These are phyloP conservation scores for Gymnopilus dilepis DNA, from an alignment of 768 basidiomycete species.

Conservation along the genomic window DNA sequence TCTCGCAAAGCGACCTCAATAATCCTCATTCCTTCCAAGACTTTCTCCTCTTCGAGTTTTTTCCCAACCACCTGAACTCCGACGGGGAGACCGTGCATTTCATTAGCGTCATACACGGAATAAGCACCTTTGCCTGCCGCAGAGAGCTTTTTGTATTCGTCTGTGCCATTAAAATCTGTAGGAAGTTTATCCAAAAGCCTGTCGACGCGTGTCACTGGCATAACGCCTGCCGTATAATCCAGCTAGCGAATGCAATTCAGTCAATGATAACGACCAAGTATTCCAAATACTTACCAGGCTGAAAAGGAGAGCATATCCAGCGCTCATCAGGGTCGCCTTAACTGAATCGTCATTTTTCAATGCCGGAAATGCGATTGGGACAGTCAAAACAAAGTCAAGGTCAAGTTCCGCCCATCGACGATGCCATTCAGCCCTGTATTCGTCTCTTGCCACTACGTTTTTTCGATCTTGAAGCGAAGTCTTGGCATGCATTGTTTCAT, in stretches of 20 bases:
- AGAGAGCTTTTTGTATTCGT: slow-evolving; percentile 38
- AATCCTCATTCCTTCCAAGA: slow-evolving; percentile 71
- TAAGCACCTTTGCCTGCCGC: slow-evolving; percentile 43
- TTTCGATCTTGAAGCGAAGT: slow-evolving; percentile 54
- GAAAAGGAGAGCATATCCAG: slow-evolving; percentile 70
- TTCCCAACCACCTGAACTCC: slow-evolving; percentile 70
- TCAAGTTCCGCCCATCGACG: slow-evolving; percentile 51
- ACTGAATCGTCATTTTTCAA: slow-evolving; percentile 56
- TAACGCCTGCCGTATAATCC: slow-evolving; percentile 14
- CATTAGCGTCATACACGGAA: slow-evolving; percentile 58
- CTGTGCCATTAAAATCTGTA: slow-evolving; percentile 23
- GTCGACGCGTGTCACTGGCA: slow-evolving; percentile 15
- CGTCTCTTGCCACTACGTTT: slow-evolving; percentile 51
- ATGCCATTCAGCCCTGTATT: slow-evolving; percentile 50
- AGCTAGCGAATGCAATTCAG: slow-evolving; percentile 6
- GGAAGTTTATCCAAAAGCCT: slow-evolving; percentile 7
- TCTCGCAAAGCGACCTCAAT: slow-evolving; percentile 42
- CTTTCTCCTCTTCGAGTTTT: slow-evolving; percentile 75
- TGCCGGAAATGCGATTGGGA: slow-evolving; percentile 65
- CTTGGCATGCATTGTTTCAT: slow-evolving; percentile 50
- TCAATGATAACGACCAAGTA: slow-evolving; percentile 22
- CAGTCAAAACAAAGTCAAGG: slow-evolving; percentile 67
- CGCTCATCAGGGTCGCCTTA: slow-evolving; percentile 59
- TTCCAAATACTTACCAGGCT: slow-evolving; percentile 71
- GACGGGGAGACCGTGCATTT: slow-evolving; percentile 72